Percentiles rank a stretch among this genome's conserved stretches.
Conservation (phyloP, 768 basidiomycete species). For the Myochromella boudieri region DNA sequence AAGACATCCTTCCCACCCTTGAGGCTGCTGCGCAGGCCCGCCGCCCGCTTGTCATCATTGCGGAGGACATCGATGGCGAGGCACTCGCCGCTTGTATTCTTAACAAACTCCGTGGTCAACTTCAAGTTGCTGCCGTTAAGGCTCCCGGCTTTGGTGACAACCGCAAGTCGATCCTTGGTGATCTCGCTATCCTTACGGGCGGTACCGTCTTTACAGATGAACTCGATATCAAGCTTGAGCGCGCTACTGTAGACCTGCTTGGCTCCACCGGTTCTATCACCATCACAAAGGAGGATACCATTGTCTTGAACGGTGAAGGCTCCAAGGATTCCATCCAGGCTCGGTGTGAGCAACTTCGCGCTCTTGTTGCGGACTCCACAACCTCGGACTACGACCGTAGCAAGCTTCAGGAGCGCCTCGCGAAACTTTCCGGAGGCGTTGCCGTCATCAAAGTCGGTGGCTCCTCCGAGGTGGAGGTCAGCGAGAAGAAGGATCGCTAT, state of each 20-base stretch:
- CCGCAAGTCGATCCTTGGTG: conserved; percentile 96
- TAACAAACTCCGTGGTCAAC: conserved; percentile 98
- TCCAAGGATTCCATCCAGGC: conserved; percentile 87
- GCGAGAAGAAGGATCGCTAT: conserved; percentile 99
- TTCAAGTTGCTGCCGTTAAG: conserved; percentile 92
- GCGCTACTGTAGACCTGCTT: conserved; percentile 83
- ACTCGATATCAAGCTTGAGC: conserved; percentile 96
- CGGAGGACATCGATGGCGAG: conserved; percentile 97
- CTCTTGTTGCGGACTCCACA: conserved; percentile 74
- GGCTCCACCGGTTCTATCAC: conserved; percentile 90
- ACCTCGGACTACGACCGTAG: conserved; percentile 93
- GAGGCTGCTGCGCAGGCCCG: conserved; percentile 77
- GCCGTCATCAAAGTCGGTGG: conserved; percentile 99
- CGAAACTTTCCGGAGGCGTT: conserved; percentile 94
- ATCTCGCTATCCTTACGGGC: conserved; percentile 95
- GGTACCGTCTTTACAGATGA: conserved; percentile 97
- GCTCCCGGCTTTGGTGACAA: conserved; percentile 99
- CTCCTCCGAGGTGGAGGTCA: conserved; percentile 89
- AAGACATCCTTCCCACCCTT: conserved; percentile 93
- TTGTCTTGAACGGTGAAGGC: conserved; percentile 92
- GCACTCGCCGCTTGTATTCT: conserved; percentile 96
- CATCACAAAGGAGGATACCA: conserved; percentile 97
- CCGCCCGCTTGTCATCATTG: conserved; percentile 93
- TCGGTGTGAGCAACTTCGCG: conserved; percentile 94
- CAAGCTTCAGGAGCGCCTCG: conserved; percentile 95